These are phyloP conservation scores for Acanthamoeba royreba DNA, from an alignment of 208 protist genomes.

Conservation along the genomic window DNA sequence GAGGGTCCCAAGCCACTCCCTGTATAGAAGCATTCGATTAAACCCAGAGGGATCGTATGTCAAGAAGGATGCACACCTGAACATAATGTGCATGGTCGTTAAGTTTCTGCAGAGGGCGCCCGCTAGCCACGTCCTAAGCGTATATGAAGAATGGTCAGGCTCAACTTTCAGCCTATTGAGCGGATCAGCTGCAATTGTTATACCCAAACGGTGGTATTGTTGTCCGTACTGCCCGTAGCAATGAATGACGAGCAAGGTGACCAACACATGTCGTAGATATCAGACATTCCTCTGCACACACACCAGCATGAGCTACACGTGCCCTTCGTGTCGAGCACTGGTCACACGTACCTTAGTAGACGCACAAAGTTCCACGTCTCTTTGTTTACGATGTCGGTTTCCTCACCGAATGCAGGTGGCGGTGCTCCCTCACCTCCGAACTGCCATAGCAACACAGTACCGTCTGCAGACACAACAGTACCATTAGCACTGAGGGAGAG, in stretches of 20 bases:
- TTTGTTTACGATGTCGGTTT: neutral
- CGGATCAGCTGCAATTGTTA: too few species aligned
- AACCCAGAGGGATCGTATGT: neutral
- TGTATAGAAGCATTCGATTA: neutral
- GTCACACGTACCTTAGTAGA: neutral
- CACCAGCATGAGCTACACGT: too few species aligned
- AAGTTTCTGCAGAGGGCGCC: neutral
- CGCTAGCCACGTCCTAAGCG: neutral
- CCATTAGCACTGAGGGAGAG: too few species aligned
- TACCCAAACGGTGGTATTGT: neutral
- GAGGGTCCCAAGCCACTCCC: conserved; percentile 17
- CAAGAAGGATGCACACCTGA: neutral
- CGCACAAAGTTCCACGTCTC: conserved; percentile 14
- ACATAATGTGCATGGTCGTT: conserved; percentile 2
- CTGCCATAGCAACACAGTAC: conserved; percentile 13
- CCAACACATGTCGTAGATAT: conserved; percentile 14
- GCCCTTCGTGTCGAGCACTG: neutral
- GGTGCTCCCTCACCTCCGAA: neutral
- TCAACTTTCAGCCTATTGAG: too few species aligned
- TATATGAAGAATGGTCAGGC: too few species aligned
- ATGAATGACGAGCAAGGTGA: neutral
- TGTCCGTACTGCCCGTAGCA: neutral
- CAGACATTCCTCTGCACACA: neutral
- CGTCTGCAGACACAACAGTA: neutral
- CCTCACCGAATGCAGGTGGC: neutral